Percentiles rank a stretch among this genome's conserved stretches.
These are phyloP conservation scores for Strobilomyces dryophilus DNA, from an alignment of 768 basidiomycete genomes.

Conservation along the genomic window DNA sequence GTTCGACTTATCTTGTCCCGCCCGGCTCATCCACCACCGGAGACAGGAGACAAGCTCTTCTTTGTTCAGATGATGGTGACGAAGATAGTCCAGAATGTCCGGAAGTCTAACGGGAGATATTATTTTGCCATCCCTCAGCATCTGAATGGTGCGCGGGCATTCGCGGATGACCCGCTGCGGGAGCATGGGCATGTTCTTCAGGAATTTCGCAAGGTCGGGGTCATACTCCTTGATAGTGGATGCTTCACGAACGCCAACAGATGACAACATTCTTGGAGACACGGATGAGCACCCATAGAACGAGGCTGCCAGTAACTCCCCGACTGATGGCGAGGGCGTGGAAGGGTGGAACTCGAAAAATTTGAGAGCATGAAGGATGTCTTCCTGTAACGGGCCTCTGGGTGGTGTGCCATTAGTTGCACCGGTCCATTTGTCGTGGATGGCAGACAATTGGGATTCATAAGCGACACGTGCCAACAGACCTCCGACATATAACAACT, in stretches of 20 bases:
- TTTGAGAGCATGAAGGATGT: neutral
- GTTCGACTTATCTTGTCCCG: slow-evolving; percentile 32
- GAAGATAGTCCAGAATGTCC: slow-evolving; percentile 81
- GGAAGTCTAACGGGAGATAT: slow-evolving; percentile 39
- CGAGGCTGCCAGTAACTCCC: neutral
- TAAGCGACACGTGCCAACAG: slow-evolving; percentile 78
- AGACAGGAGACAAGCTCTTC: slow-evolving; percentile 76
- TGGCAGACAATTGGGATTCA: slow-evolving; percentile 66
- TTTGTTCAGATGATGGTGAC: slow-evolving; percentile 62
- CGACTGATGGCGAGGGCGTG: neutral
- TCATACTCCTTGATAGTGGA: neutral
- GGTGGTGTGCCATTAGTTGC: neutral
- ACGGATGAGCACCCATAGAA: neutral
- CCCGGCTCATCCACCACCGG: slow-evolving; percentile 70
- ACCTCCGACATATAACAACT: slow-evolving; percentile 80
- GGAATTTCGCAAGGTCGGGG: slow-evolving; percentile 28
- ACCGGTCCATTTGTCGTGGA: slow-evolving; percentile 22
- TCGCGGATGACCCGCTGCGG: slow-evolving; percentile 50
- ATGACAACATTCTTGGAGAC: neutral
- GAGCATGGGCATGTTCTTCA: neutral
- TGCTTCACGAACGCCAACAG: neutral
- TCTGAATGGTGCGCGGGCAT: slow-evolving; percentile 63
- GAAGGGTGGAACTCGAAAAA: neutral
- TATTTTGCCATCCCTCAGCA: slow-evolving; percentile 59
- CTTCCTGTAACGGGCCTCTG: neutral